phyloP scores from a whole-genome alignment of 495 filamentous ascomycete species.

The Aspergillus panamensis region DNA sequence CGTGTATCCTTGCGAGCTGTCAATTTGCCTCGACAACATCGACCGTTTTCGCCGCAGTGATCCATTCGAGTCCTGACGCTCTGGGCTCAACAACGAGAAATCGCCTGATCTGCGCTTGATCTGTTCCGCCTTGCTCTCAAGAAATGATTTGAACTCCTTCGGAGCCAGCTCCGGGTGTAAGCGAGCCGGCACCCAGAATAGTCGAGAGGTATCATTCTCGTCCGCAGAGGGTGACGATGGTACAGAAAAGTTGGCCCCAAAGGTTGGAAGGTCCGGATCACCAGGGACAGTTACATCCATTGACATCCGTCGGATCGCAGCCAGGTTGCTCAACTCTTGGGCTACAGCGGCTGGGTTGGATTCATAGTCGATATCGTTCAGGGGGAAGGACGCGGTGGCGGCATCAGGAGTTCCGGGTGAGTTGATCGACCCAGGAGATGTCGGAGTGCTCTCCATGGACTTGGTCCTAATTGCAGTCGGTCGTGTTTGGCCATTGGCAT shows the following conservation, averaged over 20 bases:
- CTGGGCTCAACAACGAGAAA: slow-evolving; percentile 56
- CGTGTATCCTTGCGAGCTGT: slow-evolving; percentile 68
- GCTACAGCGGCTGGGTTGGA: slow-evolving; percentile 87
- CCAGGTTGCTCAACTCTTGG: slow-evolving; percentile 91
- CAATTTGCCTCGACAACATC: slow-evolving; percentile 90
- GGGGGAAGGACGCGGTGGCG: slow-evolving; percentile 70
- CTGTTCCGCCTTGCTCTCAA: slow-evolving; percentile 85
- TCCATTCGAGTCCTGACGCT: slow-evolving; percentile 56
- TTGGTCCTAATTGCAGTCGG: slow-evolving; percentile 35
- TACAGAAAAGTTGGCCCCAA: slow-evolving; percentile 56
- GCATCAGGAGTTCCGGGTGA: slow-evolving; percentile 57
- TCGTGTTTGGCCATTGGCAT: slow-evolving; percentile 43
- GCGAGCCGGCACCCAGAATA: slow-evolving; percentile 95
- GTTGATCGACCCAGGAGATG: slow-evolving; percentile 58
- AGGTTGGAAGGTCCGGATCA: slow-evolving; percentile 90
- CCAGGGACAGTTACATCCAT: slow-evolving; percentile 93
- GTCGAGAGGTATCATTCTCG: slow-evolving; percentile 80
- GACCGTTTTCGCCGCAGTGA: slow-evolving; percentile 85
- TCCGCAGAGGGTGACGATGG: slow-evolving; percentile 68
- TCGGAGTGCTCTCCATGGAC: slow-evolving; percentile 47
- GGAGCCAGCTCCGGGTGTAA: slow-evolving; percentile 94
- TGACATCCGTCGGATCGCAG: slow-evolving; percentile 93
- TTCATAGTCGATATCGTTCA: slow-evolving; percentile 90
- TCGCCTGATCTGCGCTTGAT: slow-evolving; percentile 84
- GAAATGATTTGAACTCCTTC: slow-evolving; percentile 92